Conservation (phyloP, 1,284 basidiomycete species). For the Pterula multifida region DNA sequence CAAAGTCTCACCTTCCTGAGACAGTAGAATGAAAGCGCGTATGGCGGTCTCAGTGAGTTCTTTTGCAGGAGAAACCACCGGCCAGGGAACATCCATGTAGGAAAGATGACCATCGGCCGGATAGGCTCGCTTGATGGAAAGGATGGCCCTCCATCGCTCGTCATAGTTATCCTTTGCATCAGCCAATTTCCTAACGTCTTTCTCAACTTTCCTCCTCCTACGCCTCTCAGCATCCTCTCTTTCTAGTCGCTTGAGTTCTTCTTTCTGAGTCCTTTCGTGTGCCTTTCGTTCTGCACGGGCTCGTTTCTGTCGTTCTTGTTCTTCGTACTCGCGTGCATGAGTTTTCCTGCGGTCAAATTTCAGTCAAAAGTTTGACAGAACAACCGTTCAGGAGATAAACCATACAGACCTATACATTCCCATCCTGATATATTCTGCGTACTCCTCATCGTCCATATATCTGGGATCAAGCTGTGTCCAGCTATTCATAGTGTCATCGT, state of each 20-base stretch:
- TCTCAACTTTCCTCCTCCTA: slow-evolving; percentile 30
- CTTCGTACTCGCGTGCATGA: slow-evolving; percentile 54
- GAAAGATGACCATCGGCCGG: slow-evolving; percentile 16
- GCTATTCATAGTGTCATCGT: slow-evolving; percentile 12
- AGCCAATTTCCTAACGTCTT: slow-evolving; percentile 26
- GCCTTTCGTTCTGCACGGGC: slow-evolving; percentile 34
- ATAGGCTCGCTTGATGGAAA: slow-evolving; percentile 19
- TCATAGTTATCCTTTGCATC: slow-evolving; percentile 46
- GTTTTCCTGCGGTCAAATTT: slow-evolving; percentile 35
- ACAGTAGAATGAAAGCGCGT: slow-evolving; percentile 32
- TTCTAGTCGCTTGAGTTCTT: slow-evolving; percentile 40
- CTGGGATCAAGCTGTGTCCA: slow-evolving; percentile 29
- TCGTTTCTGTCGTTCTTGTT: slow-evolving; percentile 42
- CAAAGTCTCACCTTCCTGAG: slow-evolving; percentile 14
- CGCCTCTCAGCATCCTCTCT: slow-evolving; percentile 38
- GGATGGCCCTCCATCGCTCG: slow-evolving; percentile 39
- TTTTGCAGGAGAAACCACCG: slow-evolving; percentile 33
- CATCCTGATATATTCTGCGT: slow-evolving; percentile 65
- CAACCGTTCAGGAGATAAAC: not conserved
- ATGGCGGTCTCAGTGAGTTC: slow-evolving; percentile 9
- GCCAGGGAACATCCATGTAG: slow-evolving; percentile 75
- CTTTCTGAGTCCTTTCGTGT: slow-evolving; percentile 39
- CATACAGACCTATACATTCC: slow-evolving; percentile 66
- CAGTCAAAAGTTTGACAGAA: slow-evolving; percentile 4
- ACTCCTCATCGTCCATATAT: slow-evolving; percentile 74